Evolutionary conservation across 1,284 basidiomycete species (phyloP), one percentile per base, ranked within the genome.

Genomic region (Fomitopsis pinicola): DNA sequence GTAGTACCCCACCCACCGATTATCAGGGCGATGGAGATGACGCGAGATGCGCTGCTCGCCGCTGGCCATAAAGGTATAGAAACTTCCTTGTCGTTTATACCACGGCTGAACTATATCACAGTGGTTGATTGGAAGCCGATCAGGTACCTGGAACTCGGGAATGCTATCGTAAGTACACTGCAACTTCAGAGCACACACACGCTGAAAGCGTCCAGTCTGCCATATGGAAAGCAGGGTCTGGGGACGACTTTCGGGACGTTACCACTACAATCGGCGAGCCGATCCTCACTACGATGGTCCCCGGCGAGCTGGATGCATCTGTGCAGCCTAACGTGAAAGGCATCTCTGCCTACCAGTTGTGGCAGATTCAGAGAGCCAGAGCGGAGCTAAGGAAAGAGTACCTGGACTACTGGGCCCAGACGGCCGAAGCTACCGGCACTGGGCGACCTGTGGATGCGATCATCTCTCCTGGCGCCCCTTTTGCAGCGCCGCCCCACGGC

Each of bases 211-310:
- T 36, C n/a, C 45, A 64, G 64, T 22, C 48, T 44, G 26, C 59
- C 17, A 67, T 69, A 26, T 68, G 63, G 66, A 64, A 66, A 50
- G 64, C 68, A 7, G 68, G 61, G 7, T 62, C 68, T 6, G 38
- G 3, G 1, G 58, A 61, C n/a, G 63, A 64, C 38, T 64, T 40
- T 35, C 42, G 59, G 26, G 55, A 38, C 14, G 55, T 55, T 26
- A 64, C 63, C 12, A 46, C 60, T 5, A 19, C 22, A 2, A 87
- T 85, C 1, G 84, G 83, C 0, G 75, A 87, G 12, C 84, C 86
- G 3, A 74, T 87, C 22, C 84, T 89, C 63, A 82, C 83, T 0
- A 79, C 89, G 42, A 82, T 90, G 45, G 73, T 75, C 12, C 85
- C 22, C 9, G 52, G 53, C 38, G 22, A 42, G 9, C 53, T 33